Base-by-base conservation (phyloP, 2,329 filamentous ascomycete genomes). In the Ceratocystis smalleyi region DNA sequence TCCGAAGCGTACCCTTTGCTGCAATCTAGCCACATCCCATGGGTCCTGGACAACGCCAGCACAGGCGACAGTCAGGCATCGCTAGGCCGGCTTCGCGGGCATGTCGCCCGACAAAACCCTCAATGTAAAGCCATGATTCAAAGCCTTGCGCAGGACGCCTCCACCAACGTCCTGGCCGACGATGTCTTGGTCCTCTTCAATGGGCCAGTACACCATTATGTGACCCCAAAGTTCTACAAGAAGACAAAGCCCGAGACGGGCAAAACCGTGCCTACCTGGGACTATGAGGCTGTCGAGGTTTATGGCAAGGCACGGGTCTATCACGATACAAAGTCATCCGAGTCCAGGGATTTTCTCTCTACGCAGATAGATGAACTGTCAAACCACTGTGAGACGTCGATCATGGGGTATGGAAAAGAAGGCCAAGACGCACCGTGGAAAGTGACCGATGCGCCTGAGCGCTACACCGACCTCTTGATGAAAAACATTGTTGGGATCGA, bases 261-360 rank as follows among this genome's bases (percentile, higher is more conserved):
- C 10, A 88, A 88, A 68, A 84, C 87, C 0, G 85, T 86, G 4
- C 84, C 84, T 0, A 88, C 85, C 0, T 88, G 85, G 85, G 84
- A 88, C 71, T 88, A 88, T 69, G 76, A 82, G 0, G 83, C 84
- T 0, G 84, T 79, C 0, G 83, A 88, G 71, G 82, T 76, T 0
- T 87, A 87, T 68, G 85, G 85, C 1, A 77, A 72, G 1, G 80
- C 81, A 0, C 79, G 67, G 0, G 72, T 87, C 3, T 81, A 78
- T 67, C 78, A 74, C 65, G 54, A 55, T n/a, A 43, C 45, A 30
- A 45, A 43, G 15, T 69, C 77, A 5, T 75, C 76, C 57, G 75
- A 77, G 24, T 81, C 81, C 0, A 69, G 70, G 0, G 66, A 67
- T 0, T 86, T 81, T 64, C 71, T 88, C 8, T 67, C 72, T 0